Conservation (phyloP, 148 eudicot species). For the Diospyros kaki region DNA sequence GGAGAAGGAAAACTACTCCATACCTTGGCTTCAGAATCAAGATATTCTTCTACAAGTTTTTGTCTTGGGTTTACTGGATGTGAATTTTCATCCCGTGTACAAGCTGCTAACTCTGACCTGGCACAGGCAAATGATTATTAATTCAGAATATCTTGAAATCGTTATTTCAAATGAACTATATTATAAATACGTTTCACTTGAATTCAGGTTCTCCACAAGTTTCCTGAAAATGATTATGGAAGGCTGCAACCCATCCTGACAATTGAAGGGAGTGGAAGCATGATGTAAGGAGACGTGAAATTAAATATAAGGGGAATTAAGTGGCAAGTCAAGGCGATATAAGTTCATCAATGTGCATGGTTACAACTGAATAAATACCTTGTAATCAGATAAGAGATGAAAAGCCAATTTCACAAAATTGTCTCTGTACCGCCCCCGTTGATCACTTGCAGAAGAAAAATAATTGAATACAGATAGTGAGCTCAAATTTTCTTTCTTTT, state of each 20-base stretch:
- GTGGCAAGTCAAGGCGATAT: not conserved
- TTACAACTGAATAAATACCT: slow-evolving; percentile 36
- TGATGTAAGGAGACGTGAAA: not conserved
- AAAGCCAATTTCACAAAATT: slow-evolving; percentile 39
- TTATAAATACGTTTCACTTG: slow-evolving; percentile 31
- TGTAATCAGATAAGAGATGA: slow-evolving; percentile 35
- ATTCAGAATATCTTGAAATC: not conserved
- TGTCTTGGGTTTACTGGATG: slow-evolving; percentile 24
- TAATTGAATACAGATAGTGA: not conserved
- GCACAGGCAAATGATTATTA: slow-evolving; percentile 17
- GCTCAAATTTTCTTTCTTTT: too few relatives aligned
- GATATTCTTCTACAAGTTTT: slow-evolving; percentile 43
- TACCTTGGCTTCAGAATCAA: slow-evolving; percentile 50
- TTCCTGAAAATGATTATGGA: slow-evolving; percentile 29
- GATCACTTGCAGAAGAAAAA: slow-evolving; percentile 36
- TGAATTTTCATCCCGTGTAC: slow-evolving; percentile 26
- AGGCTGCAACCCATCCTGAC: slow-evolving; percentile 46
- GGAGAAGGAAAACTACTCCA: not conserved
- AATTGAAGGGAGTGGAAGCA: not conserved
- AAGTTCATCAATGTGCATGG: slow-evolving; percentile 1
- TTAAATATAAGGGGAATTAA: not conserved
- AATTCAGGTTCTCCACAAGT: slow-evolving; percentile 38
- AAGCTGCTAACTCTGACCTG: slow-evolving; percentile 34
- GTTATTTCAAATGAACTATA: not conserved
- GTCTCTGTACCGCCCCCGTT: slow-evolving; percentile 37